These are phyloP conservation scores for Barnettozyma botsteinii DNA, from an alignment of 805 yeast species.

Conservation along the genomic window DNA sequence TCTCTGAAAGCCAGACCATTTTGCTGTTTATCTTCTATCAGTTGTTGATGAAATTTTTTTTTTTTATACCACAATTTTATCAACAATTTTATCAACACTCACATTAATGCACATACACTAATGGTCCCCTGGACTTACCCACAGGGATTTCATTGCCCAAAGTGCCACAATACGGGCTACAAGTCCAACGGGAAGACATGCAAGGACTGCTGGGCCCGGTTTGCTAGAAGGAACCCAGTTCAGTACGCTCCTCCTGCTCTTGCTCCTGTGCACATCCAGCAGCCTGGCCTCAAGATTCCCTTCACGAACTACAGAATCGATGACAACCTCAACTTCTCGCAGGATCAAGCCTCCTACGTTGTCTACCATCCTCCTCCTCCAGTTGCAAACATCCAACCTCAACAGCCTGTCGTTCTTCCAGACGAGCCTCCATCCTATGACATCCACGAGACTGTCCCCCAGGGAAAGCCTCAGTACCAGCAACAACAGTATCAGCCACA, in stretches of 20 bases:
- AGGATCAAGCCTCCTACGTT: not conserved
- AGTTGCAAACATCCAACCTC: not conserved
- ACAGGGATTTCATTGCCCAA: conserved; percentile 49
- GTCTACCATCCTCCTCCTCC: conserved; percentile 2
- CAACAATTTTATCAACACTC: not conserved
- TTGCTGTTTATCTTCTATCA: not conserved
- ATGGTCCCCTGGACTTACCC: conserved; percentile 62
- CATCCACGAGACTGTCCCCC: not conserved
- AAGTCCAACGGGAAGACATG: conserved; percentile 57
- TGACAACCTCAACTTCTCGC: conserved; percentile 10
- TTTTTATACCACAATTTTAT: not conserved
- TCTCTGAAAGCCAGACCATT: conserved; percentile 67
- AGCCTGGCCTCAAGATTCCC: conserved; percentile 15
- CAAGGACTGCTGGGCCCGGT: conserved; percentile 61
- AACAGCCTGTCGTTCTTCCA: conserved; percentile 1
- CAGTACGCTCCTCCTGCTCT: not conserved
- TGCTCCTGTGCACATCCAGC: not conserved
- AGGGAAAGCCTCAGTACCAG: not conserved
- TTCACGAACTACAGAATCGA: conserved; percentile 15
- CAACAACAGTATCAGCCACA: not conserved
- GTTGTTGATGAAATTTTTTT: not conserved
- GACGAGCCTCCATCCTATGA: conserved; percentile 13
- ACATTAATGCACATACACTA: not conserved
- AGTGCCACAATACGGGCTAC: conserved; percentile 72
- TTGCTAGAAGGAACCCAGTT: conserved; percentile 31